Base-by-base conservation (phyloP, 768 basidiomycete genomes). In the Agaricus sinodeliciosus region DNA sequence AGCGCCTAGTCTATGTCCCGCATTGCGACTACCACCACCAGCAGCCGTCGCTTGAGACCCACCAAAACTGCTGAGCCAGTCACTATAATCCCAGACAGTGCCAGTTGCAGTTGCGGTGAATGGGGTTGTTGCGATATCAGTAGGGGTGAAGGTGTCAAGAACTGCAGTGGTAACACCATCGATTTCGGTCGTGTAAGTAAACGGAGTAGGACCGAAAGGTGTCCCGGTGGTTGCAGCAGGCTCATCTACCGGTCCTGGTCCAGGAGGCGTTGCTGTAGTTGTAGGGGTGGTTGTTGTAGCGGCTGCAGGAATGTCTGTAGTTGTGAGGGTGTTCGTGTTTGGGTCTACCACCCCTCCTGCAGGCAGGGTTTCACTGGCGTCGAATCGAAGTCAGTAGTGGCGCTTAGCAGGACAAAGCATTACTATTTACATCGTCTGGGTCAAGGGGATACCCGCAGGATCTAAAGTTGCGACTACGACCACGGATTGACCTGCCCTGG, bases 221-320 rank as follows among this genome's bases (percentile, higher is more conserved):
- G 66, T 60, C 18, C 58, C 64, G 2, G 63, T 65, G 22, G 66
- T 69, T 4, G 75, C 27, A 2, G 60, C 71, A 19, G 82, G 81
- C 57, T 77, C 74, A 6, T 75, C 85, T 0, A 86, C 84, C 3
- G 83, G 81, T 0, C 81, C 81, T 52, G 68, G 71, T 57, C 11
- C 45, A 19, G 31, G 27, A 25, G 52, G 45, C 0, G 52, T 19
- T 9, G 39, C 40, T 8, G 40, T 26, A n/a, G 39, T 13, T 3
- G 48, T 36, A 6, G 46, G 7, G 31, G 31, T 7, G 7, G 31
- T 31, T 2, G 31, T 31, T 11, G 31, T 8, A 11, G 31, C 8
- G 3, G 11, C 31, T 8, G 31, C 31, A 31, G 31, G 31, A 5
- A 3, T 8, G 3, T 2, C 11, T 12, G 65, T 54, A 15, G 51